Evolutionary conservation across 176 grass and related monocot species (phyloP).

Genomic region (Triticum monococcum): DNA sequence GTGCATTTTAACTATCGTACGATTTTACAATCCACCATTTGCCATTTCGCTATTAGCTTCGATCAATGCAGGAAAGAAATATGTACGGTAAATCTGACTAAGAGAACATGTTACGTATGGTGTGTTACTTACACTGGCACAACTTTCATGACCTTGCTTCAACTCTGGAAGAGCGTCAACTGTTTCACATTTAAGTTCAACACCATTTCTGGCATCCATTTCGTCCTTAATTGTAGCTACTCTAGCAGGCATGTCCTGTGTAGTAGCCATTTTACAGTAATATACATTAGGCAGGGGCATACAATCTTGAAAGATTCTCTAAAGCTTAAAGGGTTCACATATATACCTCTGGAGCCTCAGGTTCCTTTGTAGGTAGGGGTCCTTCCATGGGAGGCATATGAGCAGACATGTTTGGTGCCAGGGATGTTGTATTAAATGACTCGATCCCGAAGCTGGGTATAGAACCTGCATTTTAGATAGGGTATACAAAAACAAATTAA

Average conservation of each 20-base stretch:
- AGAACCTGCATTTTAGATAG: conserved; percentile 35
- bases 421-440: conserved; percentile 42
- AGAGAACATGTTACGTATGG: neutral
- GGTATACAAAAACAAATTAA: neutral
- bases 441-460: conserved; percentile 39
- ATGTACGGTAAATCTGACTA: neutral
- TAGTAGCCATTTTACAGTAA: conserved; percentile 7
- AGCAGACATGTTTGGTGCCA: conserved; percentile 42
- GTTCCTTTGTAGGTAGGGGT: conserved; percentile 37
- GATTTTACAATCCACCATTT: conserved; percentile 1
- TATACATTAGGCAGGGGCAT: conserved; percentile 21
- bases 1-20: neutral
- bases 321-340: conserved; percentile 6
- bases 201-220: conserved; percentile 28
- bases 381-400: conserved; percentile 41
- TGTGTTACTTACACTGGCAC: conserved; percentile 33
- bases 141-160: conserved; percentile 37
- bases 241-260: conserved; percentile 45
- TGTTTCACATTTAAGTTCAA: conserved; percentile 29
- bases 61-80: neutral
- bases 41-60: neutral
- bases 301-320: conserved; percentile 19
- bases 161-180: conserved; percentile 32
- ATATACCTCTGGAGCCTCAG: conserved; percentile 43
- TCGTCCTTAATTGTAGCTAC: conserved; percentile 34